Evolutionary conservation across 441 rosid genomes (phyloP), one percentile per base, ranked within the genome.

Genomic region (Erodium chrysanthum): DNA sequence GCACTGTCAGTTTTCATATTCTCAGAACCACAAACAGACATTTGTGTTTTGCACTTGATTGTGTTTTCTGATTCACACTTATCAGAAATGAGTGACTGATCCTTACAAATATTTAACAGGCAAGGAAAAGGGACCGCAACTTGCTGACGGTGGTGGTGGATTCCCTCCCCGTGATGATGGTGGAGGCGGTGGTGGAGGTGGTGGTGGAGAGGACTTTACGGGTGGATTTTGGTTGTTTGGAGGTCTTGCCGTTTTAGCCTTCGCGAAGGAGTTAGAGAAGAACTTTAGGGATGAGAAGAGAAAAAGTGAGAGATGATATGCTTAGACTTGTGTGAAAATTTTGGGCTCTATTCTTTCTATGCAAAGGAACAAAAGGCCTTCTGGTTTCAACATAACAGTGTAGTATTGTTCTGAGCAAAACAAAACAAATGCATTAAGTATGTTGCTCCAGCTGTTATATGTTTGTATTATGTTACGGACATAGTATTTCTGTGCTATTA

Each of bases 151-250:
- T 0, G 63, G 63, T 0, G 29, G 27, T 20, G 63, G 63, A 22
- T 58, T 58, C 63, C 63, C 63, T 8, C 63, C 63, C 2, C 29
- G 29, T 11, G 27, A 58, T 58, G 63, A 50, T 15, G n/a, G 63
- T 22, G 63, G 63, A 20, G 63, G 63, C 29, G 63, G 63, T 0
- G 63, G 63, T 1, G 63, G 63, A 22, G 63, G 63, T 20, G 63
- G 63, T 22, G 63, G 63, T 22, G 63, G 63, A 20, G 63, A 58
- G 27, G 22, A 11, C 63, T 58, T 58, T 21, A 21, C 63, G 0
- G 63, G 63, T 10, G 63, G 63, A 0, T 58, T 58, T 22, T 58
- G 21, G 31, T 58, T 58, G 29, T 58, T 58, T 58, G 63, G 63
- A 0, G 0, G 21, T 58, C 63, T 58, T 8, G 63, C 27, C 8